Percentiles rank a stretch among this genome's conserved stretches.
Evolutionary conservation across 345 rosid species (phyloP).

Genomic region (Eucalyptus pauciflora): DNA sequence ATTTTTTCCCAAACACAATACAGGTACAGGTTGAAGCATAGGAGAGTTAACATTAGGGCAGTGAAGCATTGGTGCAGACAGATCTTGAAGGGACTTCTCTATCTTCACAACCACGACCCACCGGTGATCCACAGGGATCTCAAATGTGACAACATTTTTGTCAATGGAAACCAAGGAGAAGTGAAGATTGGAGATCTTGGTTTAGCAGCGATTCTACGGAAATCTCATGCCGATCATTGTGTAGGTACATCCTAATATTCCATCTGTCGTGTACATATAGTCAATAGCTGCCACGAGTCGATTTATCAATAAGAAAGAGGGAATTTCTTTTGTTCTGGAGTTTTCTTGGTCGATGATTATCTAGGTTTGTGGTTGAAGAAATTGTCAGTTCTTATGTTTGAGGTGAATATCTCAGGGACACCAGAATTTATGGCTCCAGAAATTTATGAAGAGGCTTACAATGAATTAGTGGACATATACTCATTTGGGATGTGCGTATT

Average conservation of each 20-base stretch:
- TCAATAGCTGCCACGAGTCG: not conserved
- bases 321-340: not conserved
- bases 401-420: conserved; percentile 44
- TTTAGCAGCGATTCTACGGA: conserved; percentile 77
- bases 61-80: conserved; percentile 95
- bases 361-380: not conserved
- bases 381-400: not conserved
- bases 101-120: conserved; percentile 81
- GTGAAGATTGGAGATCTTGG: conserved; percentile 98
- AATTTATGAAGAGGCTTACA: conserved; percentile 91
- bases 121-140: conserved; percentile 97
- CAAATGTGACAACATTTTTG: conserved; percentile 89
- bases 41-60: conserved; percentile 77
- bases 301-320: not conserved
- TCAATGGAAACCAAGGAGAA: conserved; percentile 96
- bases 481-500: conserved; percentile 97
- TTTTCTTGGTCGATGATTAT: not conserved
- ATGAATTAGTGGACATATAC: conserved; percentile 94
- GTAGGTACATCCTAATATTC: conserved; percentile 46
- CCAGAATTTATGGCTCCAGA: conserved; percentile 99
- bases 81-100: conserved; percentile 71
- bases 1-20: not conserved
- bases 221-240: conserved; percentile 86
- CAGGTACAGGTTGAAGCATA: conserved; percentile 79
- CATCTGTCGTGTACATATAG: not conserved